Evolutionary conservation across 306 rosid genomes (phyloP).

Genomic region (Lagenaria siceraria): DNA sequence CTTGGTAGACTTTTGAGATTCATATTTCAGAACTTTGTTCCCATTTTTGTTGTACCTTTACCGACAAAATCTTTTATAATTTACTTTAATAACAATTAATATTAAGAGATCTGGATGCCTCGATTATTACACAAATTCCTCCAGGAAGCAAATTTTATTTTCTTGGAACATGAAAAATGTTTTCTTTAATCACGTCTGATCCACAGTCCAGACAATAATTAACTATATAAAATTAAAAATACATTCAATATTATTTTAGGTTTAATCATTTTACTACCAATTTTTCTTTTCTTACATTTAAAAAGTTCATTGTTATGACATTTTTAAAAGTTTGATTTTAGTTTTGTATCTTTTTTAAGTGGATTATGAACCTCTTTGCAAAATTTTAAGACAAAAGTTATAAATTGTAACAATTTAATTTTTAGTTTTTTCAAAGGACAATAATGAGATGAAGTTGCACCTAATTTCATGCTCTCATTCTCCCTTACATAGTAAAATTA

Average conservation of each 20-base stretch:
- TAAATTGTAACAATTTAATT: too few relatives aligned
- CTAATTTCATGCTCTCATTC: too few relatives aligned
- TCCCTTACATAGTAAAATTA: too few relatives aligned
- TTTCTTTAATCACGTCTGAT: background rate
- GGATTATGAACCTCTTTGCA: background rate
- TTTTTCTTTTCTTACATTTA: too few relatives aligned
- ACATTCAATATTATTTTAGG: background rate
- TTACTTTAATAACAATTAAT: background rate
- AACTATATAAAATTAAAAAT: background rate
- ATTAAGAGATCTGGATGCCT: background rate
- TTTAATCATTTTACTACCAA: too few relatives aligned
- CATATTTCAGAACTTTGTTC: background rate
- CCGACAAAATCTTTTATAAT: conserved; percentile 2
- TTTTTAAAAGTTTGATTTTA: background rate
- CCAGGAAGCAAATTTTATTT: background rate
- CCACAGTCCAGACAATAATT: background rate
- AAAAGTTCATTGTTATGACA: background rate
- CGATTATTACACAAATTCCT: background rate
- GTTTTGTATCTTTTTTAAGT: too few relatives aligned
- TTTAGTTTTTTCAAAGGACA: too few relatives aligned
- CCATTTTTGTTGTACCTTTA: background rate
- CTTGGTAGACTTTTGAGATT: background rate
- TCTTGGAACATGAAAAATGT: background rate
- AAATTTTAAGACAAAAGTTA: background rate
- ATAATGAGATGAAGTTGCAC: too few relatives aligned